phyloP scores from a whole-genome alignment of 2,329 filamentous ascomycete species.

The Claviceps arundinis region DNA sequence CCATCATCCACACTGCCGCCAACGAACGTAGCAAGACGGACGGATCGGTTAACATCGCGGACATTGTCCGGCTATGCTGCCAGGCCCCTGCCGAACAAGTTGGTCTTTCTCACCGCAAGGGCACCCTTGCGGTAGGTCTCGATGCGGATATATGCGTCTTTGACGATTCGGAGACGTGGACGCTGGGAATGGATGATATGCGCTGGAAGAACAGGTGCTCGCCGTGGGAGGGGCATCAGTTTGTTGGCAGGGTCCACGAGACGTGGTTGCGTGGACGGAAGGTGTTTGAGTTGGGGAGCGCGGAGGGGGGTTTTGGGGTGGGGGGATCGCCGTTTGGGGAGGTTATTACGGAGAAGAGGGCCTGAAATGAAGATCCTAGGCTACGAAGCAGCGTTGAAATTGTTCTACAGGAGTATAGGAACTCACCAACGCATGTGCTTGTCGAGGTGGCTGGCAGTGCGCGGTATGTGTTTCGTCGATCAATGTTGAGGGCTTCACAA shows the following conservation, averaged over 20 bases:
- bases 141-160: constrained; percentile 88
- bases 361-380: background rate
- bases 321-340: constrained; percentile 32
- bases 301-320: constrained; percentile 35
- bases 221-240: constrained; percentile 71
- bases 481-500: too few relatives aligned
- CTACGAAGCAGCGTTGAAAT: too few relatives aligned
- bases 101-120: constrained; percentile 68
- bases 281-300: constrained; percentile 56
- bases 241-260: constrained; percentile 67
- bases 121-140: constrained; percentile 60
- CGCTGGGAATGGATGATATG: constrained; percentile 65
- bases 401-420: too few relatives aligned
- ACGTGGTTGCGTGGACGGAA: constrained; percentile 71
- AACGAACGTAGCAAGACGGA: constrained; percentile 38
- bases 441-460: too few relatives aligned
- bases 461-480: too few relatives aligned
- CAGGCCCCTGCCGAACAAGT: constrained; percentile 81
- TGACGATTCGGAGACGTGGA: constrained; percentile 70
- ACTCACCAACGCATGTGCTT: too few relatives aligned
- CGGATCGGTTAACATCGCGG: constrained; percentile 42
- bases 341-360: constrained; percentile 48
- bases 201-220: constrained; percentile 88
- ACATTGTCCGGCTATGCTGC: constrained; percentile 77
- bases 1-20: constrained; percentile 75